phyloP scores from a whole-genome alignment of 1,139 yeast genomes.

The Yamadazyma triangularis region DNA sequence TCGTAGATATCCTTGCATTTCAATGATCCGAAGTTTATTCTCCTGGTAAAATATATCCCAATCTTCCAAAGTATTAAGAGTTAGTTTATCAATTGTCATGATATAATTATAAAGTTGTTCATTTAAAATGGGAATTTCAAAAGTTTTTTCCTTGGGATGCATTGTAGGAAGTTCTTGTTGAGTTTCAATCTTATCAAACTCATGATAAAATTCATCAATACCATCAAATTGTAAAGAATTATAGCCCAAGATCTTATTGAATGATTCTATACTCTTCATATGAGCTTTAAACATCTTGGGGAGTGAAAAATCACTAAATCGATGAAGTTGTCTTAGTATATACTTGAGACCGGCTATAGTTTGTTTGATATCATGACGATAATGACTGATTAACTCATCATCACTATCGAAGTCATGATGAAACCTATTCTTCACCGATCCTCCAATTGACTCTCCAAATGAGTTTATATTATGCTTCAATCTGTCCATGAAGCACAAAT shows the following conservation, averaged over 20 bases:
- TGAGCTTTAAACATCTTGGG: slow-evolving; percentile 32
- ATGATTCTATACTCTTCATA: slow-evolving; percentile 25
- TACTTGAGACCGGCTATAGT: slow-evolving; percentile 43
- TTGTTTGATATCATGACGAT: slow-evolving; percentile 40
- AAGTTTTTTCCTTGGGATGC: slow-evolving; percentile 37
- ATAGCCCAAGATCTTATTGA: slow-evolving; percentile 32
- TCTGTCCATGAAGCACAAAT: too few species aligned
- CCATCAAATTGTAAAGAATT: slow-evolving; percentile 40
- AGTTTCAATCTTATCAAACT: slow-evolving; percentile 29
- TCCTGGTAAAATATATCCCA: slow-evolving; percentile 29
- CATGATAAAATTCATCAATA: slow-evolving; percentile 36
- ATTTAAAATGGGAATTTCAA: slow-evolving; percentile 25
- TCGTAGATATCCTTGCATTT: slow-evolving; percentile 36
- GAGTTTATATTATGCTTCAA: slow-evolving; percentile 9
- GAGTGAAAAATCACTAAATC: slow-evolving; percentile 31
- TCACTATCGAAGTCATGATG: slow-evolving; percentile 28
- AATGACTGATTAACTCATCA: slow-evolving; percentile 38
- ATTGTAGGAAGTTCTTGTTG: slow-evolving; percentile 28
- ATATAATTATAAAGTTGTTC: slow-evolving; percentile 28
- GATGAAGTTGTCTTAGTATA: slow-evolving; percentile 30
- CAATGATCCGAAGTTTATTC: slow-evolving; percentile 28
- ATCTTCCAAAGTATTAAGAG: slow-evolving; percentile 25
- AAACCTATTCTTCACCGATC: slow-evolving; percentile 8
- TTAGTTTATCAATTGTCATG: slow-evolving; percentile 24
- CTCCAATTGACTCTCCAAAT: slow-evolving; percentile 7